These are phyloP conservation scores for Scedosporium minutisporum DNA, from an alignment of 2,329 filamentous ascomycete species.

Conservation along the genomic window DNA sequence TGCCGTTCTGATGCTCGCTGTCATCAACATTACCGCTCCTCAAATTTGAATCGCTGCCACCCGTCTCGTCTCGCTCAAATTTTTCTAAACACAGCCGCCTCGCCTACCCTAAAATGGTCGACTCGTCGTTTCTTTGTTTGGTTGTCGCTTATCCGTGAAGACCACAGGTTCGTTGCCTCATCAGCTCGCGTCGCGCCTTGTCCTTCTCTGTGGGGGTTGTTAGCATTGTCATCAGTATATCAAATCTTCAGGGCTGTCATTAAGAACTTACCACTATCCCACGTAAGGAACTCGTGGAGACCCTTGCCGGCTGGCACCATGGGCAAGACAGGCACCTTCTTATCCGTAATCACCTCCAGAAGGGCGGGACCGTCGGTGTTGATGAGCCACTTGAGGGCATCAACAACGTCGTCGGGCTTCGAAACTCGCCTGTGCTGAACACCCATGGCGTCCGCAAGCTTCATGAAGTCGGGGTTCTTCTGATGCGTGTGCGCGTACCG, in stretches of 20 bases:
- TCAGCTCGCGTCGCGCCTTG: slow-evolving; percentile 54
- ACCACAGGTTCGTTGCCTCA: slow-evolving; percentile 52
- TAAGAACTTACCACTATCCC: slow-evolving; percentile 58
- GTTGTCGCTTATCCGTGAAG: slow-evolving; percentile 26
- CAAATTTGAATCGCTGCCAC: neutral
- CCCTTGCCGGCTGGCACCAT: slow-evolving; percentile 88
- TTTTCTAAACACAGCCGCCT: neutral
- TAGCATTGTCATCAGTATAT: slow-evolving; percentile 16
- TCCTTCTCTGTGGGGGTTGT: slow-evolving; percentile 49
- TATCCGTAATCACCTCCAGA: slow-evolving; percentile 84
- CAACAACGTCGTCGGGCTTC: slow-evolving; percentile 68
- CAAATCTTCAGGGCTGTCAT: neutral
- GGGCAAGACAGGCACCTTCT: slow-evolving; percentile 87
- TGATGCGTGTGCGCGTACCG: slow-evolving; percentile 83
- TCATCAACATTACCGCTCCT: neutral
- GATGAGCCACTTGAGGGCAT: slow-evolving; percentile 79
- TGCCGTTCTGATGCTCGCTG: neutral
- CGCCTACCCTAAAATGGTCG: neutral
- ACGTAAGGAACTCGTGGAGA: slow-evolving; percentile 88
- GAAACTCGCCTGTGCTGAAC: slow-evolving; percentile 63
- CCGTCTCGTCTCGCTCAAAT: neutral
- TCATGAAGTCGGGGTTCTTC: slow-evolving; percentile 84
- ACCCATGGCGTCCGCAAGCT: slow-evolving; percentile 84
- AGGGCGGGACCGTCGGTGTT: slow-evolving; percentile 68
- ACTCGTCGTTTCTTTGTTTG: neutral